These are phyloP conservation scores for Penicillium digitatum DNA, from an alignment of 2,329 filamentous ascomycete genomes.

Conservation along the genomic window DNA sequence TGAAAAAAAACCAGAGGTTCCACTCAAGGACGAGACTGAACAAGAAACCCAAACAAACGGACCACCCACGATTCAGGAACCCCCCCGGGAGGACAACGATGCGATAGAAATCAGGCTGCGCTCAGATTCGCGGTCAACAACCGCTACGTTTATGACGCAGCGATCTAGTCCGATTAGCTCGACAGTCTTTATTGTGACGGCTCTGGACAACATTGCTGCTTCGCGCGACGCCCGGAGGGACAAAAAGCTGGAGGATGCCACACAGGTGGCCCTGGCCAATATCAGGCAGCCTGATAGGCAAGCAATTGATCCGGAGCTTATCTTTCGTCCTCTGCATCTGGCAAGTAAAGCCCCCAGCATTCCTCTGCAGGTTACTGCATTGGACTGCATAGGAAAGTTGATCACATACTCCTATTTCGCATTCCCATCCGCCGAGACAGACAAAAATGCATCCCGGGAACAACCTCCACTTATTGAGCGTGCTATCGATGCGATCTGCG, in stretches of 20 bases:
- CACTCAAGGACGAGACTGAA: constrained; percentile 25
- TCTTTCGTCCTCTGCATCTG: constrained; percentile 86
- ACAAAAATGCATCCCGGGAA: constrained; percentile 26
- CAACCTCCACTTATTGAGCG: constrained; percentile 83
- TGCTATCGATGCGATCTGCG: constrained; percentile 98
- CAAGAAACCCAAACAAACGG: constrained; percentile 17
- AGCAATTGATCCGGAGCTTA: constrained; percentile 81
- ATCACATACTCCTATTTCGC: constrained; percentile 99
- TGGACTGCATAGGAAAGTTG: constrained; percentile 97
- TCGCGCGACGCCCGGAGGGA: constrained; percentile 88
- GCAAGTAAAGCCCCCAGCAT: constrained; percentile 84
- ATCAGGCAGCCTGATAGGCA: constrained; percentile 80
- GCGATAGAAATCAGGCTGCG: constrained; percentile 43
- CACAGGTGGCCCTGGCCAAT: constrained; percentile 74
- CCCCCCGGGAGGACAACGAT: constrained; percentile 17
- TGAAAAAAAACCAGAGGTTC: constrained; percentile 25
- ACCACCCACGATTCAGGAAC: constrained; percentile 23
- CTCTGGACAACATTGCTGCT: constrained; percentile 82
- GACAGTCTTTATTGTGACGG: constrained; percentile 90
- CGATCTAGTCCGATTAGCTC: constrained; percentile 74
- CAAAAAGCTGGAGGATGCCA: constrained; percentile 76
- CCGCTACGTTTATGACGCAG: constrained; percentile 49
- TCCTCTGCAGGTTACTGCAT: constrained; percentile 78
- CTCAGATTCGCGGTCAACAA: constrained; percentile 60
- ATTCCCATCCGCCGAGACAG: constrained; percentile 52